Percentiles rank a stretch among this genome's conserved stretches.
phyloP scores from a whole-genome alignment of 2,329 filamentous ascomycete species.

The Myriosclerotinia curreyana region DNA sequence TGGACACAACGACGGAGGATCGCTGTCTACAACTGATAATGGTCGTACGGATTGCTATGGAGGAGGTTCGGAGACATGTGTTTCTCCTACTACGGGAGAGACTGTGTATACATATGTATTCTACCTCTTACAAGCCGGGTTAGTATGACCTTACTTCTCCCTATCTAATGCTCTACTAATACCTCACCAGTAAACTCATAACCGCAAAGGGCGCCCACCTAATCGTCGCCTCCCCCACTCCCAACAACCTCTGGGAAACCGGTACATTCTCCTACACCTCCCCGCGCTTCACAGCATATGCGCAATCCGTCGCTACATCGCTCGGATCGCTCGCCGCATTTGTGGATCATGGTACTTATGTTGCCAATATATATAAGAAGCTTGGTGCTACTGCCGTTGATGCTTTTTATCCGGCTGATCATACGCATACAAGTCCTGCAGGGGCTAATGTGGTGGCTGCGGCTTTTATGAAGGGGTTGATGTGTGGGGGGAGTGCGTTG shows the following conservation, averaged over 20 bases:
- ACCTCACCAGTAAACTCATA: conserved; percentile 35
- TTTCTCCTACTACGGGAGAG: conserved; percentile 47
- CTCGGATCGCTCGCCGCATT: conserved; percentile 45
- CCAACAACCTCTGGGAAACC: conserved; percentile 61
- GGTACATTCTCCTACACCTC: conserved; percentile 48
- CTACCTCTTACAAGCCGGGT: conserved; percentile 27
- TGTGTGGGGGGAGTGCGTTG: conserved; percentile 31
- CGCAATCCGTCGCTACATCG: conserved; percentile 45
- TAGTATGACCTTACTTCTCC: neutral
- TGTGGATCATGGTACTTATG: conserved; percentile 57
- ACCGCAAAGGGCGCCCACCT: conserved; percentile 57
- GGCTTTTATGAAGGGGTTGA: conserved; percentile 52
- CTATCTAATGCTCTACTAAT: neutral
- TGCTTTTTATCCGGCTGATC: conserved; percentile 53
- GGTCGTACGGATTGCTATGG: conserved; percentile 56
- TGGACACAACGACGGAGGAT: conserved; percentile 68
- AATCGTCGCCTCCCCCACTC: conserved; percentile 57
- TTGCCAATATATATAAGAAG: conserved; percentile 48
- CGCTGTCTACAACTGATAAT: conserved; percentile 52
- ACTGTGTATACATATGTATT: conserved; percentile 37
- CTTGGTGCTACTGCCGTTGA: conserved; percentile 49
- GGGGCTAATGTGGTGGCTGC: conserved; percentile 52
- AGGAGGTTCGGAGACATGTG: conserved; percentile 47
- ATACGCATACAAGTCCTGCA: conserved; percentile 57
- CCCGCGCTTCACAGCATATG: conserved; percentile 57